These are phyloP conservation scores for Solanum piurae DNA, from an alignment of 257 asterid species.

Conservation along the genomic window DNA sequence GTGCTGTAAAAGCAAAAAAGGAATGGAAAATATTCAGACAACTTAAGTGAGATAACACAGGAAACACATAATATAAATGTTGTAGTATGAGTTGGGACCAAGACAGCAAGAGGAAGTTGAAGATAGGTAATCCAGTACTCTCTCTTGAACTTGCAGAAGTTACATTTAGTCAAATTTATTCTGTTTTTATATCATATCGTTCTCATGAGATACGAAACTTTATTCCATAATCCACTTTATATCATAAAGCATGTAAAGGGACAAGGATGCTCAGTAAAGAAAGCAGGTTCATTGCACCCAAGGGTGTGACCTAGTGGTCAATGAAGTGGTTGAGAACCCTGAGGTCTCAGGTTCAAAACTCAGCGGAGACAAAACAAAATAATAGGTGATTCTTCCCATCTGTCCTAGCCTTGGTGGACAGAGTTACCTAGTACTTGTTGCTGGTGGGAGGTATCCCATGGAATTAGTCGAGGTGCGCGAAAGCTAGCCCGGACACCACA, in stretches of 20 bases:
- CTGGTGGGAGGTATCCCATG: background rate
- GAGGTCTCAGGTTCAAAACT: background rate
- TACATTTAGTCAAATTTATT: background rate
- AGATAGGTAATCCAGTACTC: background rate
- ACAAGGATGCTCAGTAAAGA: background rate
- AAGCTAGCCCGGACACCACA: background rate
- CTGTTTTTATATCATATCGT: background rate
- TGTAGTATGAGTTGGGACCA: background rate
- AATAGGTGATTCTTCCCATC: background rate
- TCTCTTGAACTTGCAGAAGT: background rate
- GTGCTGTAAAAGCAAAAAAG: background rate
- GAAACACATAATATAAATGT: background rate
- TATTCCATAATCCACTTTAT: background rate
- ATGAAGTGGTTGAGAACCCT: background rate
- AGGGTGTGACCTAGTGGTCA: background rate
- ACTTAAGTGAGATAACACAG: background rate
- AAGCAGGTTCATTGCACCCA: background rate
- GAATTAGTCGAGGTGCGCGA: background rate
- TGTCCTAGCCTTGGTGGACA: background rate
- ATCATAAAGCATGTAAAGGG: background rate
- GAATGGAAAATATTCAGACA: background rate
- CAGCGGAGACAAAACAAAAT: background rate
- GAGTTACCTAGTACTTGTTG: background rate
- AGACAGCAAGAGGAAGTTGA: background rate
- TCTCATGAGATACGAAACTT: background rate